Conservation (phyloP, 2,329 filamentous ascomycete genomes). For the Nothophoma quercina region DNA sequence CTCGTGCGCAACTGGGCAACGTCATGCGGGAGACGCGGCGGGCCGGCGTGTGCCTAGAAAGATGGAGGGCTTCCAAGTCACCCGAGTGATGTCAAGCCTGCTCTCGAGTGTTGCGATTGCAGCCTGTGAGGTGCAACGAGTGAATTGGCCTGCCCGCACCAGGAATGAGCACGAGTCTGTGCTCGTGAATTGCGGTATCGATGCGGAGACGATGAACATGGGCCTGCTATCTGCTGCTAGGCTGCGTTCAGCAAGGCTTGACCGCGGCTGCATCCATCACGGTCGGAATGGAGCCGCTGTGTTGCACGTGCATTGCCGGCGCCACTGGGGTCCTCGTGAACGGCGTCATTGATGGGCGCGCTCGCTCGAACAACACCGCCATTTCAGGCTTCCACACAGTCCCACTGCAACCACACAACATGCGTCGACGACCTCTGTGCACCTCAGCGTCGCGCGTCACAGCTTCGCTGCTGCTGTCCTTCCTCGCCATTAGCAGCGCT, state of each 20-base stretch:
- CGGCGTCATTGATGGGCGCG: conserved; percentile 18
- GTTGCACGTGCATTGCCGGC: conserved; percentile 1
- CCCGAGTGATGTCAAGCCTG: neutral
- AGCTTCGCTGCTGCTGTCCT: conserved; percentile 68
- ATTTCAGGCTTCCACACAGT: neutral
- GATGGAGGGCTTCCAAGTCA: neutral
- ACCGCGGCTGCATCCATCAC: conserved; percentile 8
- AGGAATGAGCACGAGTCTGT: conserved; percentile 11
- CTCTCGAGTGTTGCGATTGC: neutral
- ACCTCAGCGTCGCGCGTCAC: conserved; percentile 70
- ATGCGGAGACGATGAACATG: conserved; percentile 14
- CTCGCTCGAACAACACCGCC: conserved; percentile 5
- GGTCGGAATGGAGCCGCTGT: neutral
- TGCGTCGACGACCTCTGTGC: conserved; percentile 43
- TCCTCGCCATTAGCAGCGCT: conserved; percentile 66
- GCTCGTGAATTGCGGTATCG: conserved; percentile 14
- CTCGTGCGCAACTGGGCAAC: conserved; percentile 30
- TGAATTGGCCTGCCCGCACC: conserved; percentile 1
- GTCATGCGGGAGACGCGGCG: conserved; percentile 43
- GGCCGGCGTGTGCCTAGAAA: conserved; percentile 18
- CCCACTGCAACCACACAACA: conserved; percentile 18
- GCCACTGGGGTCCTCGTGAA: conserved; percentile 13
- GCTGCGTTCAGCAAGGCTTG: conserved; percentile 11
- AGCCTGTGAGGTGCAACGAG: neutral
- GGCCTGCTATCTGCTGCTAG: conserved; percentile 15